Conservation (phyloP, 306 rosid species). For the Prunus fruticosa region DNA sequence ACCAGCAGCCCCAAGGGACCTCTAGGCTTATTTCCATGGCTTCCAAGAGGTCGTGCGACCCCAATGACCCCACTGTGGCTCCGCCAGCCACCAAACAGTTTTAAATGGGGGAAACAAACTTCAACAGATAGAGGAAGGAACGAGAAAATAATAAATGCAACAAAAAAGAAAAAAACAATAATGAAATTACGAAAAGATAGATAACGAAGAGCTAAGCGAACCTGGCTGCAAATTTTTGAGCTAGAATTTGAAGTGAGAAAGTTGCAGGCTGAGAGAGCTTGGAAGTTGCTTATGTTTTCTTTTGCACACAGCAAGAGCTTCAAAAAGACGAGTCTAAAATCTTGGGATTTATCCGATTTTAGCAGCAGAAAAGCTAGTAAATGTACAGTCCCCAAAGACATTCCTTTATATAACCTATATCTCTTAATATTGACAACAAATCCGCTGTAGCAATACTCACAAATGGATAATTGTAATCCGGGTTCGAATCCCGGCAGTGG, state of each 20-base stretch:
- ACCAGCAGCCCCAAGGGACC: too few species aligned
- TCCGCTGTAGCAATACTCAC: too few species aligned
- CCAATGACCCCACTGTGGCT: too few species aligned
- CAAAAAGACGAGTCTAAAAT: background rate
- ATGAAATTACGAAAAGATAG: background rate
- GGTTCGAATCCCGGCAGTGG: too few species aligned
- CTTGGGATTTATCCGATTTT: background rate
- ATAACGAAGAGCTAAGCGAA: background rate
- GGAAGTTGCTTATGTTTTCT: background rate
- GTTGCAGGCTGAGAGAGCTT: background rate
- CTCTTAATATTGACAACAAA: too few species aligned
- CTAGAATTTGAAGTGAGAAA: background rate
- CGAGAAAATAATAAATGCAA: too few species aligned
- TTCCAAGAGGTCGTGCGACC: too few species aligned
- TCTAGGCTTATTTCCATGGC: too few species aligned
- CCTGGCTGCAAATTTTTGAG: background rate
- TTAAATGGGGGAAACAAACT: background rate
- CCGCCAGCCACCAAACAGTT: background rate
- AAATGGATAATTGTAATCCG: too few species aligned
- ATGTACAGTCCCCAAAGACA: too few species aligned
- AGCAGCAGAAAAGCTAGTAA: background rate
- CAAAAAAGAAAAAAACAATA: background rate
- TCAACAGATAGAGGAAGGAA: background rate
- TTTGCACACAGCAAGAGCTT: background rate
- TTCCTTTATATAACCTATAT: too few species aligned